A percentile compares a stretch with the other conserved stretches of the same genome.
phyloP scores from a whole-genome alignment of 78 protist genomes.

The Protostelium mycophagum region DNA sequence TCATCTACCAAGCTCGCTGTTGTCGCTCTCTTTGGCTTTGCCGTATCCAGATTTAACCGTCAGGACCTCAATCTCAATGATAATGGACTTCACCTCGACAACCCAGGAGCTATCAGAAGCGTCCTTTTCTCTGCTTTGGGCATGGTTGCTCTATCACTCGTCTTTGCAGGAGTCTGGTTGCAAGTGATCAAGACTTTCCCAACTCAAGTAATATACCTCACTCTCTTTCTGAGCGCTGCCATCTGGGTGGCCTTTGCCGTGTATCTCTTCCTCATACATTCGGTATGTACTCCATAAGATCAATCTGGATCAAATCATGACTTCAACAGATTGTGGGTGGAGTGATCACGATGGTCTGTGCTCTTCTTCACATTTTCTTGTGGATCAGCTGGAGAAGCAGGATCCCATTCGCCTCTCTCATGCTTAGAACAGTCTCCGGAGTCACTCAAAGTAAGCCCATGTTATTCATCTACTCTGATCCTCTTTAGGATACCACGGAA shows the following conservation, averaged over 20 bases:
- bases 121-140: background rate
- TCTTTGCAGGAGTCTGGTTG: slow-evolving; percentile 25
- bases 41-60: background rate
- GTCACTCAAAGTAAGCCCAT: slow-evolving; percentile 4
- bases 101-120: background rate
- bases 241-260: slow-evolving; percentile 6
- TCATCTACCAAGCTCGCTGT: background rate
- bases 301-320: background rate
- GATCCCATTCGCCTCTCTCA: slow-evolving; percentile 29
- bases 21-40: background rate
- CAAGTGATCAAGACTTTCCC: slow-evolving; percentile 12
- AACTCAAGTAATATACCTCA: slow-evolving; percentile 1
- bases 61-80: background rate
- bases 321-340: background rate
- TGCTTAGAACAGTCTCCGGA: slow-evolving; percentile 9
- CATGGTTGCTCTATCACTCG: background rate
- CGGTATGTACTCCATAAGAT: background rate
- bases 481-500: slow-evolving; percentile 19
- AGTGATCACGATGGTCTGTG: background rate
- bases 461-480: background rate
- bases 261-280: background rate
- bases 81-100: background rate
- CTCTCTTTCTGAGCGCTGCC: slow-evolving; percentile 9
- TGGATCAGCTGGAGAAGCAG: slow-evolving; percentile 12
- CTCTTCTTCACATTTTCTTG: slow-evolving; percentile 1